Evolutionary conservation across 192 early-diverging fungal genomes (phyloP).

Genomic region (Gonapodya sp.): DNA sequence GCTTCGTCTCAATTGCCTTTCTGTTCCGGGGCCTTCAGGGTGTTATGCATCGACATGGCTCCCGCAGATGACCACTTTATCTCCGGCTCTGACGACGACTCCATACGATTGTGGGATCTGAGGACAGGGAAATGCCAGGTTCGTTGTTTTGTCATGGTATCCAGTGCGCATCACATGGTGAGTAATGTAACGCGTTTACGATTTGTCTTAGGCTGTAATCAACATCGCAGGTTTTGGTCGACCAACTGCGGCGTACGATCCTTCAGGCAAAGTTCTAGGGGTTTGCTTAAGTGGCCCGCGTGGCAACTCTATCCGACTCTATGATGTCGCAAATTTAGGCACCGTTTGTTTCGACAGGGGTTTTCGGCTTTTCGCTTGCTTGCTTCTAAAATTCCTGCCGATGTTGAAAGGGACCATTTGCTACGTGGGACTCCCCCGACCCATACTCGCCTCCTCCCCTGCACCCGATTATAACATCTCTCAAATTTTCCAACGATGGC

Average conservation of each 20-base stretch:
- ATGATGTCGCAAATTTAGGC: constrained; percentile 53
- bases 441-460: constrained; percentile 12
- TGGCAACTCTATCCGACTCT: constrained; percentile 43
- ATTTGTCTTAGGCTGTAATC: constrained; percentile 7
- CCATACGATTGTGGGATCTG: constrained; percentile 82
- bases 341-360: constrained; percentile 22
- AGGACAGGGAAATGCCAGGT: constrained; percentile 47
- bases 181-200: constrained; percentile 6
- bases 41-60: constrained; percentile 71
- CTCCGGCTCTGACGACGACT: constrained; percentile 70
- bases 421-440: constrained; percentile 23
- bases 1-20: no score
- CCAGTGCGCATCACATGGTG: neutral
- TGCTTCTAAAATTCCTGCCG: constrained; percentile 9
- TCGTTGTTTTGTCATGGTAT: constrained; percentile 5
- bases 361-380: constrained; percentile 15
- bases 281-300: constrained; percentile 33
- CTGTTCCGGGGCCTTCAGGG: constrained; percentile 32
- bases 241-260: constrained; percentile 65
- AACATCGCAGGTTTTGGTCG: constrained; percentile 26
- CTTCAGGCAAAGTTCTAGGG: constrained; percentile 68
- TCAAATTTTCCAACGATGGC: constrained; percentile 69
- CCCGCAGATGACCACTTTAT: constrained; percentile 70
- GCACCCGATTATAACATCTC: constrained; percentile 35
- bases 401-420: constrained; percentile 34